These are phyloP conservation scores for Pestalotiopsis fici DNA, from an alignment of 2,329 filamentous ascomycete species.

Conservation along the genomic window DNA sequence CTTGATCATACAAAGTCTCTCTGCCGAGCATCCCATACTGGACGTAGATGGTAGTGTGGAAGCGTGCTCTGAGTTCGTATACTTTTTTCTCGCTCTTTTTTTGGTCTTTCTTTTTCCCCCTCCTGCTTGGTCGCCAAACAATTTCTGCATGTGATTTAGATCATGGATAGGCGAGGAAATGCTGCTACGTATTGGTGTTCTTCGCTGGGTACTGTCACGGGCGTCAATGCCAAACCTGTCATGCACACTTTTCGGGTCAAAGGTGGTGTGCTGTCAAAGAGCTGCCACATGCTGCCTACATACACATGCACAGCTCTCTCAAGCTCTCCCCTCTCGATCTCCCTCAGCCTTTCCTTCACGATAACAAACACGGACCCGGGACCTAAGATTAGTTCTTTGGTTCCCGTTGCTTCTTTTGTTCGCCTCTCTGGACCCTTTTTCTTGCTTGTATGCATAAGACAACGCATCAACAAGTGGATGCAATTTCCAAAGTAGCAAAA, in stretches of 20 bases:
- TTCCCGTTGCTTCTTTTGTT: not conserved
- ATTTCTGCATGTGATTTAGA: not conserved
- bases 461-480: not conserved
- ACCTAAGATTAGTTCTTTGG: not conserved
- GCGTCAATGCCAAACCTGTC: not conserved
- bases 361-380: not conserved
- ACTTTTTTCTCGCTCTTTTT: too few relatives aligned
- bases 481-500: not conserved
- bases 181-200: not conserved
- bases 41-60: too few relatives aligned
- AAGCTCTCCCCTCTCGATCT: too few relatives aligned
- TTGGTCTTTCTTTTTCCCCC: too few relatives aligned
- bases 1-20: not conserved
- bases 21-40: not conserved
- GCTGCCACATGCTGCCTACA: not conserved
- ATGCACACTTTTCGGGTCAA: not conserved
- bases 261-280: not conserved
- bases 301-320: not conserved
- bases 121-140: not conserved
- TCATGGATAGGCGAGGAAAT: not conserved
- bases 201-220: too few relatives aligned
- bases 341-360: not conserved
- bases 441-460: not conserved
- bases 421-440: not conserved
- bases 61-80: too few relatives aligned